Conservation (phyloP, 257 asterid genomes). For the Mentha longifolia region DNA sequence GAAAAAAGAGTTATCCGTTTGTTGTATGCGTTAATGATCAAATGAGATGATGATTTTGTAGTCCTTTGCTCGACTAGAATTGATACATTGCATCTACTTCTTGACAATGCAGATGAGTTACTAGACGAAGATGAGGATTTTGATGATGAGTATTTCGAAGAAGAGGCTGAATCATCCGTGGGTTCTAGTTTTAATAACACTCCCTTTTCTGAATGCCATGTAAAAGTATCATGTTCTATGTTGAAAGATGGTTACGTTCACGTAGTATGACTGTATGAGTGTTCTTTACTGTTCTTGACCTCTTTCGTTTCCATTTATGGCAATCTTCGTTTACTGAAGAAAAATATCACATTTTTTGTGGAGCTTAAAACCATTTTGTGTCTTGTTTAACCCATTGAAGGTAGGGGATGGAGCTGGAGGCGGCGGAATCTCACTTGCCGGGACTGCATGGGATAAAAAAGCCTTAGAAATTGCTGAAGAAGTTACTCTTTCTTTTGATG, state of each 20-base stretch:
- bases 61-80: not conserved
- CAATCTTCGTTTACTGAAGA: not conserved
- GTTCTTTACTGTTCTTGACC: not conserved
- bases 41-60: not conserved
- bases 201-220: not conserved
- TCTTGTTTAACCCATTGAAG: constrained; percentile 41
- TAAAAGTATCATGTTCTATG: not conserved
- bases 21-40: constrained; percentile 1
- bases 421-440: constrained; percentile 82
- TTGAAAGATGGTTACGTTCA: not conserved
- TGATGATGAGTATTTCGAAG: constrained; percentile 67
- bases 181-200: constrained; percentile 32
- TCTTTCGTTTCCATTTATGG: not conserved
- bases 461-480: constrained; percentile 78
- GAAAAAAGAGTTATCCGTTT: not conserved
- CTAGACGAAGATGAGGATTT: constrained; percentile 56
- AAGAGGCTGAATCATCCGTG: constrained; percentile 66
- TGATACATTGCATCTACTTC: not conserved
- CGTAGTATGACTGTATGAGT: not conserved
- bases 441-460: constrained; percentile 74
- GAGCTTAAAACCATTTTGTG: not conserved
- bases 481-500: constrained; percentile 69
- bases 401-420: constrained; percentile 93
- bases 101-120: constrained; percentile 50
- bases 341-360: not conserved